Base-by-base conservation (phyloP, 768 basidiomycete genomes). In the Suillus plorans region DNA sequence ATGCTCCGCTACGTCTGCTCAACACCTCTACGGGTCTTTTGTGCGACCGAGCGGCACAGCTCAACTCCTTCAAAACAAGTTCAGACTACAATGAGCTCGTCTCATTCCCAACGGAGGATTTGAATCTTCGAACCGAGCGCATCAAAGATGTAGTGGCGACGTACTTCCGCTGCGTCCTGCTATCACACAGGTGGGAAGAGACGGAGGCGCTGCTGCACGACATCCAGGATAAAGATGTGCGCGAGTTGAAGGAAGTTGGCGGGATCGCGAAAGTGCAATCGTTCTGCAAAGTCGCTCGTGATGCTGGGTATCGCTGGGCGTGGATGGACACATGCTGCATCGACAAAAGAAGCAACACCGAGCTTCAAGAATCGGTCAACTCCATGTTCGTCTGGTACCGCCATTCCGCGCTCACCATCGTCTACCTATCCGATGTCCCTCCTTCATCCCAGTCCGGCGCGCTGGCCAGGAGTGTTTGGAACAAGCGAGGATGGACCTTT, bases 51-150 rank as follows among this genome's bases (percentile, higher is more conserved):
- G 5, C 20, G 0, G n/a, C n/a, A 8, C 45, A 47, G 12, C 12
- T 47, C 1, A 12, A 16, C n/a, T 3, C 45, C 5, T 47, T 22
- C n/a, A 47, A n/a, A 47, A 20, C 9, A 10, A n/a, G n/a, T 22
- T 1, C 3, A n/a, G n/a, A 47, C 10, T 47, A 47, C 5, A 22
- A 12, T 0, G 45, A 47, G 12, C 45, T 47, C n/a, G 0, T 47
- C 0, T 47, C n/a, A 47, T 47, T 4, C 3, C 5, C 10, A n/a
- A 47, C 7, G 4, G 13, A 2, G 10, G 0, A 13, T 47, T 7
- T 0, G 5, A 2, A 47, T 4, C 5, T 22, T 2, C n/a, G 0
- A 47, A 47, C 2, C 2, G 16, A 12, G 1, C n/a, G n/a, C n/a
- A 12, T 47, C n/a, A 9, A 22, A 2, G 45, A n/a, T 0, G n/a